Base-by-base conservation (phyloP, 768 basidiomycete species). In the Termitomyces sp. region DNA sequence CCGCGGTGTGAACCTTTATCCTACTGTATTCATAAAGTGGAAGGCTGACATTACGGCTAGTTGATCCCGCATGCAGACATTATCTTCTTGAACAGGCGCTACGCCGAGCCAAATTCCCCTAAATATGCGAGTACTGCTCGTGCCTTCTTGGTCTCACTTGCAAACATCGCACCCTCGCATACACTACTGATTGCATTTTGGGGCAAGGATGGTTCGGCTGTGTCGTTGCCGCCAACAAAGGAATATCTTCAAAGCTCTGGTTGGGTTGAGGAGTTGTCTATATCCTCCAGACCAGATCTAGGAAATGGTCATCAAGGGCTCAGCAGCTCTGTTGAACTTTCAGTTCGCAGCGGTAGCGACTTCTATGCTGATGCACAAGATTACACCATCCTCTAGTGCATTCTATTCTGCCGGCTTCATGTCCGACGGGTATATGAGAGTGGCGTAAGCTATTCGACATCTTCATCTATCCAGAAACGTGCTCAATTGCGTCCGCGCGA, bases 201-300 rank as follows among this genome's bases (percentile, higher is more conserved):
- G 81, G 91, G 91, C 6, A 75, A 78, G 27, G 88, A 90, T 50
- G 91, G 91, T 12, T 88, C 88, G 1, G 92, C 91, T 0, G 85
- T 90, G 4, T 79, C 93, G 55, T 91, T 88, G 16, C 71, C 93
- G 7, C 92, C 91, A 0, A 93, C 91, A 0, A 81, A 82, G 63
- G 92, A 94, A 65, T 94, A 93, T 70, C 90, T 92, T 68, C 92
- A 94, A 63, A 86, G 86, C 63, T 91, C 89, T 0, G 86, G 87
- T 1, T 93, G 91, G 90, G 82, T 87, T 3, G 86, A 85, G n/a
- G 80, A 83, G 36, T 73, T 66, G 34, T 72, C 68, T 20, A 64
- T 68, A 6, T 58, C 73, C 1, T 65, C 70, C 54, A 56, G 24
- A 47, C n/a, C 44, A 54, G 47, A 30, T 12, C 46, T 24, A 47